Base-by-base conservation (phyloP, 805 yeast genomes). In the Pichia scutulata region DNA sequence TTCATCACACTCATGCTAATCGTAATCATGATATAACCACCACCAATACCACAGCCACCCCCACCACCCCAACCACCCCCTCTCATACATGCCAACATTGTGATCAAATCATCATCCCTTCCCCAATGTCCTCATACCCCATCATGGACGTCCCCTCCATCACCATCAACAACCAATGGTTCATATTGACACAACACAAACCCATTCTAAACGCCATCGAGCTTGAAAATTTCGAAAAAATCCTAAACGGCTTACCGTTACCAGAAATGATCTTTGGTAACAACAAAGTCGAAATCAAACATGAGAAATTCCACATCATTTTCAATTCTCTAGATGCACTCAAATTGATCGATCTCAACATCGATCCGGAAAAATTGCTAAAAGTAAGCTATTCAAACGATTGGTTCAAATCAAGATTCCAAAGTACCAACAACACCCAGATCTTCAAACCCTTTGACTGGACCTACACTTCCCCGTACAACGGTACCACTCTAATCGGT, bases 191-290 rank as follows among this genome's bases (percentile, higher is more conserved):
- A 0, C 69, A 73, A 28, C 81, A 89, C 63, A 77, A 78, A 46
- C 95, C 98, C 1, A 92, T 92, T 43, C 69, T 89, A 53, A 84
- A 77, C 56, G 74, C 89, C 1, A 71, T 66, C 1, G 96, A 89
- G 61, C 76, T 92, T 50, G 96, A 89, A 51, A 67, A 67, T 2
- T 76, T 84, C 60, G 86, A 81, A 53, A 64, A 76, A 5, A 63
- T 81, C 47, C 74, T 84, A 48, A 81, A 81, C 16, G 33, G 33
- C n/a, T 92, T 54, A 96, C 98, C 0, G 68, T 92, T 40, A 41
- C 99, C 99, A 0, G 99, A 93, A 65, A 93, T 93, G 98, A 89
- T 93, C 7, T 93, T 93, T 69, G 98, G 98, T 10, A 80, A 86
- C 57, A 90, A 86, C 62, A 67, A 68, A 50, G 80, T 89, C 12